A percentile compares a stretch with the other conserved stretches of the same genome.
These are phyloP conservation scores for Vanrija pseudolonga DNA, from an alignment of 1,284 basidiomycete genomes.

Conservation along the genomic window DNA sequence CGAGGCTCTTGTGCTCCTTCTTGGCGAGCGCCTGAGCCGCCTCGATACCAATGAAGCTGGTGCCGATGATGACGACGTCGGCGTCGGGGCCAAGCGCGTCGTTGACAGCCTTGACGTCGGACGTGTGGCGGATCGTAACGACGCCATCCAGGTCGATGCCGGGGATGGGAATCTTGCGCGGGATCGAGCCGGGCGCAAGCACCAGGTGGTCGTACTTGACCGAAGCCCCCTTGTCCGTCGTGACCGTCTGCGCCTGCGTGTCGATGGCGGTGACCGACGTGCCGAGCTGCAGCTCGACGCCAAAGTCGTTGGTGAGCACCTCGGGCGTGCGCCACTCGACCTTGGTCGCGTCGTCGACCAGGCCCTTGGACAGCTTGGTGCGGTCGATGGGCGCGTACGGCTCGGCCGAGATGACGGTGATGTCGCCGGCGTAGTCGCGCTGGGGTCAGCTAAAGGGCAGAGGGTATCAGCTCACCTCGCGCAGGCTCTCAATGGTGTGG, in stretches of 20 bases:
- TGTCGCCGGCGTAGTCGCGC: constrained; percentile 72
- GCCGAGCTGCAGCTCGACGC: constrained; percentile 63
- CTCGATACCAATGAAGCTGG: constrained; percentile 93
- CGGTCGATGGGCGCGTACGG: constrained; percentile 74
- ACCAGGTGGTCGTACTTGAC: constrained; percentile 69
- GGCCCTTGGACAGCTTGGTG: constrained; percentile 84
- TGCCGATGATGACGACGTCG: constrained; percentile 78
- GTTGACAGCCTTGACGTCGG: constrained; percentile 73
- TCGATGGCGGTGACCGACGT: constrained; percentile 68
- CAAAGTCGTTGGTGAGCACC: constrained; percentile 75
- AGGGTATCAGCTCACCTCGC: constrained; percentile 58
- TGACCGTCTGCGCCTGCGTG: constrained; percentile 59
- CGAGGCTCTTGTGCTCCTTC: constrained; percentile 61
- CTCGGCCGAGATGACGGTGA: constrained; percentile 78
- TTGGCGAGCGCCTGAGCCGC: constrained; percentile 70
- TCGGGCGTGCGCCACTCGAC: constrained; percentile 68
- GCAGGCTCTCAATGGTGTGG: constrained; percentile 74
- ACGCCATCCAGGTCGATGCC: constrained; percentile 75
- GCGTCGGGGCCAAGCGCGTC: constrained; percentile 60
- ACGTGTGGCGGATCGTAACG: constrained; percentile 67
- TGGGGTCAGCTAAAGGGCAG: constrained; percentile 34
- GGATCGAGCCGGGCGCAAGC: constrained; percentile 65
- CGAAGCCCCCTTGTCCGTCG: constrained; percentile 57
- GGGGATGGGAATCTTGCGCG: constrained; percentile 65
- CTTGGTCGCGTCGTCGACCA: constrained; percentile 72